These are phyloP conservation scores for Lachnellula arida DNA, from an alignment of 2,329 filamentous ascomycete species.

Conservation along the genomic window DNA sequence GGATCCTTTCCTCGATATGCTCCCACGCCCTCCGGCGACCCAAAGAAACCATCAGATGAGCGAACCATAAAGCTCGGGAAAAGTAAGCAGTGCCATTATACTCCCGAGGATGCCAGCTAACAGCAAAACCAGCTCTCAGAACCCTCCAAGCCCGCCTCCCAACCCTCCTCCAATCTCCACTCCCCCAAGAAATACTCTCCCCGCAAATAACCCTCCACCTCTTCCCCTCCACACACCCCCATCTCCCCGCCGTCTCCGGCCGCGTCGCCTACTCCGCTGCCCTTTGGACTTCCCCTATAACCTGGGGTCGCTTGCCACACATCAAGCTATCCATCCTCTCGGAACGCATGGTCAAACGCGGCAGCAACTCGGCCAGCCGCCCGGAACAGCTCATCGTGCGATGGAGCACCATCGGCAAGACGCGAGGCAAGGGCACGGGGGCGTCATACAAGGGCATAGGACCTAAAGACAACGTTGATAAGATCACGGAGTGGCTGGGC, in stretches of 20 bases:
- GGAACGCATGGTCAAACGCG: conserved; percentile 65
- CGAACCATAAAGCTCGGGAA: conserved; percentile 50
- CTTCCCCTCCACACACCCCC: conserved; percentile 73
- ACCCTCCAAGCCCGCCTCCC: conserved; percentile 64
- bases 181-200: conserved; percentile 71
- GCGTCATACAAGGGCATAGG: conserved; percentile 40
- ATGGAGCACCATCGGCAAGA: conserved; percentile 68
- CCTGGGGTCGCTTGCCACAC: conserved; percentile 92
- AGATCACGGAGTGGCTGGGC: conserved; percentile 45
- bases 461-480: conserved; percentile 45
- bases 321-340: conserved; percentile 83
- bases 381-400: conserved; percentile 84
- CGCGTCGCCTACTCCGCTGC: conserved; percentile 88
- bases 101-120: conserved; percentile 5
- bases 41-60: conserved; percentile 44
- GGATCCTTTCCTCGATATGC: conserved; percentile 29
- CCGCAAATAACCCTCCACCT: conserved; percentile 68
- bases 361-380: conserved; percentile 23
- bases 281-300: conserved; percentile 91
- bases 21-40: conserved; percentile 10
- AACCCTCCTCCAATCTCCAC: conserved; percentile 59
- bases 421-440: conserved; percentile 36
- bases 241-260: conserved; percentile 88
- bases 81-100: conserved; percentile 20
- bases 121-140: conserved; percentile 48